Conservation (phyloP, 352 stramenopile genomes). For the Thalassiosira allenii region DNA sequence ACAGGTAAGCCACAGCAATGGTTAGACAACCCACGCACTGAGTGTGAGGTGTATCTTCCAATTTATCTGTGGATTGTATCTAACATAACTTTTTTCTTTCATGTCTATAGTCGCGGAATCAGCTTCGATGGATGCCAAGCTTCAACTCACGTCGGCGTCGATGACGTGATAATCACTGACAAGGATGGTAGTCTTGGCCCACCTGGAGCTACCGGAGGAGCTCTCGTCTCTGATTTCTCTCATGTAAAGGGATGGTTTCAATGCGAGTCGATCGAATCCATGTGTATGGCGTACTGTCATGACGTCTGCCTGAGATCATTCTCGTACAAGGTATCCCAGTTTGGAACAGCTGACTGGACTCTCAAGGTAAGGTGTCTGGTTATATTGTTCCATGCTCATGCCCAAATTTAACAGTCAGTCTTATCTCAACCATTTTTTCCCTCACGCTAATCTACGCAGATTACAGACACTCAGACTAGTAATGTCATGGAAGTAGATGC, state of each 20-base stretch:
- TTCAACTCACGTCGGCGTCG: background rate
- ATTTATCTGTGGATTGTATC: no score
- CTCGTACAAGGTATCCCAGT: constrained; percentile 53
- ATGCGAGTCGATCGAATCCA: no score
- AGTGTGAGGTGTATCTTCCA: no score
- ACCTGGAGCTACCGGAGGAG: constrained; percentile 20
- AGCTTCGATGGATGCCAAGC: constrained; percentile 41
- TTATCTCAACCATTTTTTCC: no score
- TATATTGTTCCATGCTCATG: background rate
- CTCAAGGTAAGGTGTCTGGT: constrained; percentile 20
- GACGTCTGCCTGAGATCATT: constrained; percentile 54
- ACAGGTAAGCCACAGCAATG: no score
- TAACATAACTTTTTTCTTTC: no score
- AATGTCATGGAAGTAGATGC: constrained; percentile 20
- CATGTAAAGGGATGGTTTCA: no score
- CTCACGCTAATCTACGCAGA: no score
- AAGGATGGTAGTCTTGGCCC: constrained; percentile 53
- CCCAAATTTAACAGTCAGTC: no score
- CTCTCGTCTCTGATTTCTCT: constrained; percentile 52
- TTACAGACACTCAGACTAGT: constrained; percentile 34
- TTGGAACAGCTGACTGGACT: constrained; percentile 61
- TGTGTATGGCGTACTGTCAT: constrained; percentile 62
- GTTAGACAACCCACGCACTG: no score
- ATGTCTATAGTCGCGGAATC: no score
- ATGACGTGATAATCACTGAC: constrained; percentile 55